phyloP scores from a whole-genome alignment of 2,329 filamentous ascomycete species.

The Madurella mycetomatis region DNA sequence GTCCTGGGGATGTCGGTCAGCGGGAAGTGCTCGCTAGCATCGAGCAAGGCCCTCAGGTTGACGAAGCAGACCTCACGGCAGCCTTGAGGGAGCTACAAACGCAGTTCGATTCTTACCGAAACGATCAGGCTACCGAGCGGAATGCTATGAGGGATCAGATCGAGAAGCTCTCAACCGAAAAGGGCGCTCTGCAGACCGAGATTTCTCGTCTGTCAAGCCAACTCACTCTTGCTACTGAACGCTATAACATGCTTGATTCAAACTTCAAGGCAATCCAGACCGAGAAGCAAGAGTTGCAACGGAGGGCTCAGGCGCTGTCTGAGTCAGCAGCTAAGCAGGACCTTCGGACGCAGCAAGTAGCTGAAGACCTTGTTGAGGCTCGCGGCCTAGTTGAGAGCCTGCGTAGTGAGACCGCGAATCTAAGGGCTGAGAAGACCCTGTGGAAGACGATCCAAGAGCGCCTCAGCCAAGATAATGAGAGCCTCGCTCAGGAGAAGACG shows the following conservation, averaged over 20 bases:
- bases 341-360: conserved; percentile 81
- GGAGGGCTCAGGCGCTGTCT: conserved; percentile 69
- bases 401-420: conserved; percentile 83
- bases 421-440: conserved; percentile 90
- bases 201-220: conserved; percentile 77
- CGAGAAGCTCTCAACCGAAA: conserved; percentile 75
- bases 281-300: conserved; percentile 84
- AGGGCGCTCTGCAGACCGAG: conserved; percentile 76
- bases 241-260: conserved; percentile 82
- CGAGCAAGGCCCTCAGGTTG: conserved; percentile 52
- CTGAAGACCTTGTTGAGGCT: conserved; percentile 86
- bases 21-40: conserved; percentile 55
- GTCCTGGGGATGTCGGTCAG: conserved; percentile 56
- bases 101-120: conserved; percentile 84
- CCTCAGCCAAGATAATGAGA: conserved; percentile 82
- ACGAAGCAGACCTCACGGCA: conserved; percentile 66
- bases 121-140: conserved; percentile 77
- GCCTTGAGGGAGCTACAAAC: conserved; percentile 82
- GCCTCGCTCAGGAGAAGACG: conserved; percentile 74
- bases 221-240: conserved; percentile 72
- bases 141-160: conserved; percentile 80
- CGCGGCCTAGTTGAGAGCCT: conserved; percentile 78
- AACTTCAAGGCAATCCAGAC: conserved; percentile 80
- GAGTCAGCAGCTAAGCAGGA: conserved; percentile 88
- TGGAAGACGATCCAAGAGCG: conserved; percentile 93